Evolutionary conservation across 1,284 basidiomycete species (phyloP), one percentile per base, ranked within the genome.

Genomic region (Malassezia vespertilionis): DNA sequence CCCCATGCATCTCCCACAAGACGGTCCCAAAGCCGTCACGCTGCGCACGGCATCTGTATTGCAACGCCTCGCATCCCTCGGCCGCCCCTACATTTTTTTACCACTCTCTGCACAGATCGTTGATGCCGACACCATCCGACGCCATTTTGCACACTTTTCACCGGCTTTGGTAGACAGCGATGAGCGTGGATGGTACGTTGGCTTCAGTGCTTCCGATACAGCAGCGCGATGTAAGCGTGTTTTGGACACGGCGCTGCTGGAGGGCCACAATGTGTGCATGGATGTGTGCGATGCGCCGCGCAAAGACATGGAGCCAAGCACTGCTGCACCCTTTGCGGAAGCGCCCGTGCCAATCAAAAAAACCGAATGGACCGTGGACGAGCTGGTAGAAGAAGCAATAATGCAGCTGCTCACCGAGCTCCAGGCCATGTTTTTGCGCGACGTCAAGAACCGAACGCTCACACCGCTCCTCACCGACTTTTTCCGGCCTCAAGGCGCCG

Each of bases 361-460:
- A 61, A 75, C 74, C 23, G 69, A 71, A 9, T 81, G 78, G 79
- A 76, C 74, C 9, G 76, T 78, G 4, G 72, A 72, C 3, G 82
- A 83, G 60, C 72, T 84, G 26, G 71, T 82, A 12, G 76, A 76
- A 7, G 75, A 77, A 31, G 83, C 83, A 3, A 75, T 77, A 55
- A 74, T 76, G 52, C 71, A 79, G 38, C 78, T 88, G 39, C 53
- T 81, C 35, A 74, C 73, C 30, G 84, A 88, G 62, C 73, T 89
- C 33, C 73, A 73, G 50, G 71, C 63, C 3, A 58, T 79, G 40
- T 74, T 88, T 41, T 75, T 80, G 68, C 80, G 78, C 68, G 86
- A 88, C 58, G 74, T 88, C 24, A 75, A 76, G 59, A 80, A 81
- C 33, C 76, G 79, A 7, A 68, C 85, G 4, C 78, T 86, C 10